phyloP scores from a whole-genome alignment of 768 basidiomycete genomes.

The Hygrocybe punicea region DNA sequence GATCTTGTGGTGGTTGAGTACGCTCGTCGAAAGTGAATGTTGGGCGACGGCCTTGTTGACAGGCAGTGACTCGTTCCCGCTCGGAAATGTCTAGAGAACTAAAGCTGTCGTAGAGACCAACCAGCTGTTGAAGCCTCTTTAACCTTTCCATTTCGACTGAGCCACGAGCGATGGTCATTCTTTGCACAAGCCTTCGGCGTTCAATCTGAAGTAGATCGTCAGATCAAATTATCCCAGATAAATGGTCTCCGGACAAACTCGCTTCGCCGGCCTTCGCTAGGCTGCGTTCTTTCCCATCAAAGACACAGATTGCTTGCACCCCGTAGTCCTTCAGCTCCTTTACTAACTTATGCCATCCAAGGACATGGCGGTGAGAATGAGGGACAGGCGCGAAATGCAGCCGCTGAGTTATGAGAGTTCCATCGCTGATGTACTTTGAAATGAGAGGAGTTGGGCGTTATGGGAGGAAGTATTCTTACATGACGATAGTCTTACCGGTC shows the following conservation, averaged over 20 bases:
- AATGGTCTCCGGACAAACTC: slow-evolving; percentile 14
- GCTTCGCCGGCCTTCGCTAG: slow-evolving; percentile 73
- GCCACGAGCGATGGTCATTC: slow-evolving; percentile 49
- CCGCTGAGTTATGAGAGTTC: slow-evolving; percentile 80
- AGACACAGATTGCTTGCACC: slow-evolving; percentile 69
- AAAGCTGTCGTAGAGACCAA: slow-evolving; percentile 21
- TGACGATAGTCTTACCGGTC: slow-evolving; percentile 65
- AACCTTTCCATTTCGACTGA: slow-evolving; percentile 57
- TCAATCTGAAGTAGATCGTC: slow-evolving; percentile 40
- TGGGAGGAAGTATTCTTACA: slow-evolving; percentile 44
- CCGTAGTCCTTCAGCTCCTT: slow-evolving; percentile 56
- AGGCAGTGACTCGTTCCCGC: not conserved
- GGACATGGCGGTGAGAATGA: slow-evolving; percentile 64
- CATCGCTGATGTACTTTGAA: slow-evolving; percentile 53
- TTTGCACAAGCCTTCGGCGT: slow-evolving; percentile 52
- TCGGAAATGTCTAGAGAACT: slow-evolving; percentile 5
- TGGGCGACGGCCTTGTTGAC: not conserved
- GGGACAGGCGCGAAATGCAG: slow-evolving; percentile 69
- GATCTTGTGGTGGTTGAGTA: no score
- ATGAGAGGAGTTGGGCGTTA: slow-evolving; percentile 1
- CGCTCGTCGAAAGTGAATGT: no score
- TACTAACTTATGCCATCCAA: slow-evolving; percentile 74
- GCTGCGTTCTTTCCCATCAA: slow-evolving; percentile 69
- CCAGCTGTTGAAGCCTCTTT: slow-evolving; percentile 47
- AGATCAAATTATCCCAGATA: no score